A percentile compares a stretch with the other conserved stretches of the same genome.
Conservation (phyloP, 2,329 filamentous ascomycete genomes). For the Epichloe gansuensis region DNA sequence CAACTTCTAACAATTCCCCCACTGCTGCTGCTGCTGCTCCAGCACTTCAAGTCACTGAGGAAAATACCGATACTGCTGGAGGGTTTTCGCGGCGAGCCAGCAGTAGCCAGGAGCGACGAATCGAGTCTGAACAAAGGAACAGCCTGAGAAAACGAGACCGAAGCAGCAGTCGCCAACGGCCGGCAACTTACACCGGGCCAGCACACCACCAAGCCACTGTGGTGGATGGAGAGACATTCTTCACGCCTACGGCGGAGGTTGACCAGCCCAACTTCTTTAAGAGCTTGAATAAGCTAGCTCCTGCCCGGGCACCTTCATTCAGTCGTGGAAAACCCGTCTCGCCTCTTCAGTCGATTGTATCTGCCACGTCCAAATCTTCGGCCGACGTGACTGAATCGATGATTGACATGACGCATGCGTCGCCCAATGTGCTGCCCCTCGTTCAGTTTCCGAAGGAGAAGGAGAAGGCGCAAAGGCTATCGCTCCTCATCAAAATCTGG, state of each 20-base stretch:
- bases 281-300: conserved; percentile 26
- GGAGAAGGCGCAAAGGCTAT: conserved; percentile 34
- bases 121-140: conserved; percentile 34
- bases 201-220: conserved; percentile 26
- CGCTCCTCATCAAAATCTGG: conserved; percentile 68
- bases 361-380: conserved; percentile 26
- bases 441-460: conserved; percentile 43
- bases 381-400: conserved; percentile 26
- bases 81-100: conserved; percentile 20
- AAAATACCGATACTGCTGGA: conserved; percentile 31
- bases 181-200: conserved; percentile 28
- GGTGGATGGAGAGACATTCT: conserved; percentile 38
- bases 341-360: conserved; percentile 33
- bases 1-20: conserved; percentile 31
- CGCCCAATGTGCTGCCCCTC: conserved; percentile 34
- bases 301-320: conserved; percentile 27
- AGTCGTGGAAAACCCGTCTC: conserved; percentile 30
- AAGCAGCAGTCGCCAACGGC: conserved; percentile 34
- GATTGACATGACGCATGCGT: conserved; percentile 28
- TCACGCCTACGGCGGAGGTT: conserved; percentile 32
- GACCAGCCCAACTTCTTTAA: conserved; percentile 32
- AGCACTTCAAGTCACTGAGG: conserved; percentile 64
- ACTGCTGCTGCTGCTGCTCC: conserved; percentile 36
- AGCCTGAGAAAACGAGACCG: conserved; percentile 41
- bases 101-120: conserved; percentile 26